Percentiles rank a stretch among this genome's conserved stretches.
These are phyloP conservation scores for Aspergillus unguis DNA, from an alignment of 2,329 filamentous ascomycete species.

Conservation along the genomic window DNA sequence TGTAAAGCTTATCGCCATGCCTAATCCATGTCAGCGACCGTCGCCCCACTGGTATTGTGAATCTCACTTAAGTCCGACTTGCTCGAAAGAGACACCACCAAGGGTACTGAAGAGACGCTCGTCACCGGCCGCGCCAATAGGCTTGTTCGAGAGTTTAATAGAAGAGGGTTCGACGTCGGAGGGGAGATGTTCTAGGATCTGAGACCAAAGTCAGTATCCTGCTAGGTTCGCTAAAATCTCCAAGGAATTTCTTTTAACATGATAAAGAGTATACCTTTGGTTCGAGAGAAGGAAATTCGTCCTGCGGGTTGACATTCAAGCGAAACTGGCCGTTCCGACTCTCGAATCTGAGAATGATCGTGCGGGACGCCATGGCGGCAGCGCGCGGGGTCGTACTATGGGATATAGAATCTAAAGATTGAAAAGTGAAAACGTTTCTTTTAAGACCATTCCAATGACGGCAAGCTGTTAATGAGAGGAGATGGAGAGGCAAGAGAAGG, in stretches of 20 bases:
- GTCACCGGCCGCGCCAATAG: conserved; percentile 55
- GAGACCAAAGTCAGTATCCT: conserved; percentile 11
- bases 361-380: conserved; percentile 38
- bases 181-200: conserved; percentile 61
- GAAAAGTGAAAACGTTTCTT: background rate
- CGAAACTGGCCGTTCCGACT: conserved; percentile 92
- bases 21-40: conserved; percentile 45
- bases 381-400: background rate
- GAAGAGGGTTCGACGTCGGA: conserved; percentile 53
- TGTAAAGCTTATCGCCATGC: conserved; percentile 87
- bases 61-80: conserved; percentile 56
- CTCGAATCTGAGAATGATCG: conserved; percentile 81
- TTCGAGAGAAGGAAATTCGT: conserved; percentile 64
- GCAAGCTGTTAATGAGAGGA: background rate
- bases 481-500: background rate
- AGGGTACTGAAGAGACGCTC: conserved; percentile 52
- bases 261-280: conserved; percentile 36
- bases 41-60: background rate
- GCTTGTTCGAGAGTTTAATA: conserved; percentile 58
- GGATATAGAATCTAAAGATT: background rate
- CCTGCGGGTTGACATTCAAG: conserved; percentile 69
- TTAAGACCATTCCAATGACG: background rate
- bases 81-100: conserved; percentile 53
- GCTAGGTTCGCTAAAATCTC: background rate
- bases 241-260: background rate